Percentiles rank a stretch among this genome's conserved stretches.
phyloP scores from a whole-genome alignment of 2,329 filamentous ascomycete genomes.

The Tolypocladium ovalisporum region DNA sequence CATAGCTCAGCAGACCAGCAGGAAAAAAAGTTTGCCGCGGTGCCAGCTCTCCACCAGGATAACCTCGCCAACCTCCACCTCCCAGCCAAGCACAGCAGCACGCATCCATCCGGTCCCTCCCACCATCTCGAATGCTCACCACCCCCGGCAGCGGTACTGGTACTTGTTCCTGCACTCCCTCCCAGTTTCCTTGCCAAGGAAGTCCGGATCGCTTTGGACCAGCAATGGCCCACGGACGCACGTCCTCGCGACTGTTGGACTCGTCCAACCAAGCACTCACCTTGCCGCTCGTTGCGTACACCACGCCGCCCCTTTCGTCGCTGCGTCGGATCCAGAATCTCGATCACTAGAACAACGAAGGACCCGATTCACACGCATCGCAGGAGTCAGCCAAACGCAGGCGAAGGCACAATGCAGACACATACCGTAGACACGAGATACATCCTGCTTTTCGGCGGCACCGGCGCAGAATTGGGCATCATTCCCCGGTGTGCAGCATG shows the following conservation, averaged over 20 bases:
- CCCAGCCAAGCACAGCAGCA: background rate
- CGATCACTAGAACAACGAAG: too few relatives aligned
- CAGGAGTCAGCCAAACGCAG: too few relatives aligned
- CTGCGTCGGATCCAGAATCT: background rate
- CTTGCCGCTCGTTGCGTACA: background rate
- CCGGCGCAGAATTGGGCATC: background rate
- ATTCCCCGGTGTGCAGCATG: background rate
- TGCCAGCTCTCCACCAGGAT: background rate
- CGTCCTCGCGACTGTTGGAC: background rate
- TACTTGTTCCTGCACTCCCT: background rate
- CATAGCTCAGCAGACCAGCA: background rate
- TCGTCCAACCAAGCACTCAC: background rate
- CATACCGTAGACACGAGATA: background rate
- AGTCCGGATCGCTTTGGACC: background rate
- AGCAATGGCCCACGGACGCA: background rate
- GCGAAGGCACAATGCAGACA: background rate
- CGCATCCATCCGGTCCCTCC: background rate
- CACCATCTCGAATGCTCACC: background rate
- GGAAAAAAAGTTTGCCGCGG: background rate
- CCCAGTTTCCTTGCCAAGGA: background rate
- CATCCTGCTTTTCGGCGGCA: background rate
- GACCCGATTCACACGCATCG: background rate
- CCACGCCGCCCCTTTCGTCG: background rate
- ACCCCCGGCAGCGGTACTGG: slow-evolving; percentile 1
- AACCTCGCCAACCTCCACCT: background rate